These are phyloP conservation scores for Xylaria palmicola DNA, from an alignment of 495 filamentous ascomycete genomes.

Conservation along the genomic window DNA sequence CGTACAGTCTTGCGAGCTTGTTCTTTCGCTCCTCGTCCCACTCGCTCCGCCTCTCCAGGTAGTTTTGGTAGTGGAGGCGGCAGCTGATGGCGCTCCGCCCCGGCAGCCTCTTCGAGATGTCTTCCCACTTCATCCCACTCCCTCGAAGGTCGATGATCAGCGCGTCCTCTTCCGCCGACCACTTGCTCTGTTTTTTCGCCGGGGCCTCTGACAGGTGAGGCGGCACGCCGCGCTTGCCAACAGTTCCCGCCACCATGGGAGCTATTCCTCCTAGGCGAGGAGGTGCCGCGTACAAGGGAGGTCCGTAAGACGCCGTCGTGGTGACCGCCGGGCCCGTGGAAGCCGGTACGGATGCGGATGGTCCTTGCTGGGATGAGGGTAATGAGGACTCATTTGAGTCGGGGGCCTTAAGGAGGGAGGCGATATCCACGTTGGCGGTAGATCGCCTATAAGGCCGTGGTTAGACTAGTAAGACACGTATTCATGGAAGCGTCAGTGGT, in stretches of 20 bases:
- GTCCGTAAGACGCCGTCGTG: constrained; percentile 18
- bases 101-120: constrained; percentile 86
- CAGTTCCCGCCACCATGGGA: constrained; percentile 14
- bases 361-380: constrained; percentile 52
- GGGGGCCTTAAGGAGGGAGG: constrained; percentile 72
- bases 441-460: constrained; percentile 35
- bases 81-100: constrained; percentile 92
- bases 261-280: constrained; percentile 20
- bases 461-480: constrained; percentile 16
- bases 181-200: constrained; percentile 94
- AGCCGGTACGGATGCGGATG: constrained; percentile 50
- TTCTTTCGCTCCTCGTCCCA: constrained; percentile 99
- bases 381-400: constrained; percentile 76
- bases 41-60: constrained; percentile 82
- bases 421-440: constrained; percentile 86
- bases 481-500: constrained; percentile 30
- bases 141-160: constrained; percentile 86
- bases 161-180: constrained; percentile 87
- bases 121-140: constrained; percentile 95
- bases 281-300: constrained; percentile 22
- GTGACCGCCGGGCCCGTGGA: constrained; percentile 34
- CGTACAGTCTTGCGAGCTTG: constrained; percentile 89
- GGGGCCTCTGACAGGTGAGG: constrained; percentile 67
- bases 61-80: constrained; percentile 95
- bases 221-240: constrained; percentile 46